Base-by-base conservation (phyloP, 1,139 yeast genomes). In the Yamadazyma jaroonii region DNA sequence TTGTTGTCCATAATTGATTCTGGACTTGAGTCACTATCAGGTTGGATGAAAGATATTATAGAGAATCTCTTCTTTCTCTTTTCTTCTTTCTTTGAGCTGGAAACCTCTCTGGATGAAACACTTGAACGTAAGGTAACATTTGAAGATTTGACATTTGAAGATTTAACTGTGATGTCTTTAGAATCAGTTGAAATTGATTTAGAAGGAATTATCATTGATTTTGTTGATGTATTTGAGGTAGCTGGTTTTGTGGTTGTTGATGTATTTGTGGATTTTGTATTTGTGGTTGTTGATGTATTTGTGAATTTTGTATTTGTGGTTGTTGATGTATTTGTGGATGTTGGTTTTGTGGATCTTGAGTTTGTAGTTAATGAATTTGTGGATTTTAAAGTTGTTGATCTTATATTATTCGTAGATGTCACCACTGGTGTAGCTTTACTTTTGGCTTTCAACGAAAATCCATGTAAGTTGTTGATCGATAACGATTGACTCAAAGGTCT, bases 401-500 rank as follows among this genome's bases (percentile, higher is more conserved):
- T 24, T 34, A 11, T 22, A 34, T 7, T 28, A n/a, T n/a, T n/a
- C n/a, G n/a, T n/a, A n/a, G n/a, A n/a, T n/a, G n/a, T n/a, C n/a
- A n/a, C n/a, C n/a, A n/a, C n/a, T n/a, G n/a, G n/a, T n/a, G n/a
- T n/a, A n/a, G n/a, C n/a, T n/a, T n/a, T n/a, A n/a, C n/a, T n/a
- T 9, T 14, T 26, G 35, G n/a, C 6, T 17, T 17, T 25, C 4
- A 15, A 15, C 7, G 22, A 8, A 15, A 28, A 28, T 15, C 11
- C 17, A 28, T 41, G 42, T n/a, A 48, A 35, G 32, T 47, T 48
- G 9, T 41, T 38, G 11, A 47, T 38, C 4, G 49, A 45, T 11
- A 48, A 36, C 7, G 49, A 40, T 29, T 41, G 50, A 32, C 52
- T 48, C 25, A 48, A 47, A 8, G 52, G 50, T 27, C 49, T 36